phyloP scores from a whole-genome alignment of 75 land plant species.

The Chamaecyparis obtusa region DNA sequence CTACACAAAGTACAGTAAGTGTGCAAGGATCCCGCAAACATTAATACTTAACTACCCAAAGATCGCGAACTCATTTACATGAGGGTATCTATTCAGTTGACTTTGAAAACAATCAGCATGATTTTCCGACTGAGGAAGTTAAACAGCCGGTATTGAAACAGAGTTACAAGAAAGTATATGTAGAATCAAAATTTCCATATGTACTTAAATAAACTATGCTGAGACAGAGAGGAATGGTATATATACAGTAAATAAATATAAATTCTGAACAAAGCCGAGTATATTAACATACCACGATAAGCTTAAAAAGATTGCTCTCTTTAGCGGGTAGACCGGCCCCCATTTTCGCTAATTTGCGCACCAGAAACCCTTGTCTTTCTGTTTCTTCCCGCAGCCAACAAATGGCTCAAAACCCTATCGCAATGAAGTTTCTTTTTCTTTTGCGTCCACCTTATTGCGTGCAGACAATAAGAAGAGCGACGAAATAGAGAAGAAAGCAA shows the following conservation, averaged over 20 bases:
- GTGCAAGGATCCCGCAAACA: not conserved
- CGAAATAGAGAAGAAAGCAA: not conserved
- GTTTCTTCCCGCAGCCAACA: not conserved
- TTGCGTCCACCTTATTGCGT: not conserved
- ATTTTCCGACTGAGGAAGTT: no score
- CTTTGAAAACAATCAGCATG: not conserved
- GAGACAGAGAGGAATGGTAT: not conserved
- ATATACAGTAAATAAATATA: not conserved
- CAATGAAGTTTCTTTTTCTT: not conserved
- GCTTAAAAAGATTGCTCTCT: slow-evolving; percentile 95
- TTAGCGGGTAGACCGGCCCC: slow-evolving; percentile 83
- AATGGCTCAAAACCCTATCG: not conserved
- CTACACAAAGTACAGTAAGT: not conserved
- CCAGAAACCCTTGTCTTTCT: not conserved
- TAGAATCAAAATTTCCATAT: not conserved
- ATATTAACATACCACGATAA: slow-evolving; percentile 76
- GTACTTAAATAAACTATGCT: not conserved
- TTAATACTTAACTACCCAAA: not conserved
- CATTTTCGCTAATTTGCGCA: slow-evolving; percentile 30
- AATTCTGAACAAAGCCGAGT: not conserved
- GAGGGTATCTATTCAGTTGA: not conserved
- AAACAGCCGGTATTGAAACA: not conserved
- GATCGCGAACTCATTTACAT: not conserved
- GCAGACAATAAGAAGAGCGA: not conserved
- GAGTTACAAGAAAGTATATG: not conserved